These are phyloP conservation scores for Lignosus rhinocerotis DNA, from an alignment of 1,284 basidiomycete genomes.

Conservation along the genomic window DNA sequence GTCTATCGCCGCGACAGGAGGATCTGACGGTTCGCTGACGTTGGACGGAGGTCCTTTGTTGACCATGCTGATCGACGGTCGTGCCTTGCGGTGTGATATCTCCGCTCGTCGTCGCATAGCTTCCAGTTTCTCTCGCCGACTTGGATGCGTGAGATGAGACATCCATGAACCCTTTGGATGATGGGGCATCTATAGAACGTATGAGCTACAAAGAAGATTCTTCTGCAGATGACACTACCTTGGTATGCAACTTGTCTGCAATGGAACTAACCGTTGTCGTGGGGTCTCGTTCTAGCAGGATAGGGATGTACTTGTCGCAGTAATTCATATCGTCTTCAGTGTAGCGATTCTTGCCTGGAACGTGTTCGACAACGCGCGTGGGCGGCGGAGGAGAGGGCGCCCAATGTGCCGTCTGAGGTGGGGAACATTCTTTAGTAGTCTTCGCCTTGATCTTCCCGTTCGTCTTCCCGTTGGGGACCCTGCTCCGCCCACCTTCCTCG, in stretches of 20 bases:
- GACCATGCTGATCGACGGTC: not conserved
- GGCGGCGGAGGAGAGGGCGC: constrained; percentile 50
- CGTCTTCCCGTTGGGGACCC: not conserved
- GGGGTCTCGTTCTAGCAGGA: constrained; percentile 41
- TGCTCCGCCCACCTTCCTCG: not conserved
- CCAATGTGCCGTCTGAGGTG: constrained; percentile 10
- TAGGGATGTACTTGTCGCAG: constrained; percentile 34
- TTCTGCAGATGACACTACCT: constrained; percentile 36
- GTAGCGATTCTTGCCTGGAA: constrained; percentile 40
- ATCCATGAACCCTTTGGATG: constrained; percentile 44
- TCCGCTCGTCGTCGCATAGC: constrained; percentile 34
- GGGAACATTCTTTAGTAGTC: not conserved
- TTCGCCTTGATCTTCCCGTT: not conserved
- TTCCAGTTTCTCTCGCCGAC: constrained; percentile 6
- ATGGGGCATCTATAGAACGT: constrained; percentile 44
- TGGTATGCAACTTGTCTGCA: constrained; percentile 36
- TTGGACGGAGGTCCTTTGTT: not conserved
- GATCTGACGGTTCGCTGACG: not conserved
- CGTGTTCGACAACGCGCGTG: constrained; percentile 27
- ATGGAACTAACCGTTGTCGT: constrained; percentile 35
- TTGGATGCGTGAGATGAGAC: not conserved
- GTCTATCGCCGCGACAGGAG: constrained; percentile 10
- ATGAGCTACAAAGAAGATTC: not conserved
- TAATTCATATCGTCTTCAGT: constrained; percentile 50
- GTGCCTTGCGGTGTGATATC: constrained; percentile 38